Evolutionary conservation across 352 stramenopile species (phyloP), one percentile per base, ranked within the genome.

Genomic region (Peronospora belbahrii): DNA sequence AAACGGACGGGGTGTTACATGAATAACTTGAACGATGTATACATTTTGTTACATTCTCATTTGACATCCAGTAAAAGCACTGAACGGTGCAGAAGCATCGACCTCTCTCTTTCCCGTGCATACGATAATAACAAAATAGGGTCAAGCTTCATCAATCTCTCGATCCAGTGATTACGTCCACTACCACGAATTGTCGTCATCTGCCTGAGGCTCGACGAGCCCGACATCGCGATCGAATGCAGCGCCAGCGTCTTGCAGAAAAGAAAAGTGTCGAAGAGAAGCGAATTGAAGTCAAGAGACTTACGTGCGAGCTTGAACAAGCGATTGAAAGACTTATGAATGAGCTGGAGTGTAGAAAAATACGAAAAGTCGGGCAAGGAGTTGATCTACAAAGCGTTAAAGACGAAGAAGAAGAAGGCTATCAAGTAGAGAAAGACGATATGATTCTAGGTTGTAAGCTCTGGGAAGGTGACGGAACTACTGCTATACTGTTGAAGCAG

Each of bases 211-310:
- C 65, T 10, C 63, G 63, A 3, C 39, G 47, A 4, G 59, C 59
- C 4, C 38, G 63, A 4, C 63, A 73, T 14, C 63, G 63, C 43
- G 63, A 69, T 19, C 63, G 63, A 8, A 73, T 73, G 63, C 63
- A 73, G 48, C 63, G 63, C 31, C 49, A 63, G 30, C 59, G 63
- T 6, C 48, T 73, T 34, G 55, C 59, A 1, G 55, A 69, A 27
- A 69, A 69, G 50, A 50, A 60, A 4, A 65, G 55, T 35, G 57
- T 67, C 24, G 55, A 69, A 32, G 40, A 65, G 17, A 73, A 73
- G 45, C 63, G 63, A 8, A 41, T 59, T 9, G 58, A 71, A 50
- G 60, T 66, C 22, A 33, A 65, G 39, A 18, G 48, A 8, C 58
- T 71, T 25, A 57, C 59, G 10, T 31, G 41, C 10, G 48, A 61